Conservation (phyloP, 768 basidiomycete genomes). For the Strobilomyces confusus region DNA sequence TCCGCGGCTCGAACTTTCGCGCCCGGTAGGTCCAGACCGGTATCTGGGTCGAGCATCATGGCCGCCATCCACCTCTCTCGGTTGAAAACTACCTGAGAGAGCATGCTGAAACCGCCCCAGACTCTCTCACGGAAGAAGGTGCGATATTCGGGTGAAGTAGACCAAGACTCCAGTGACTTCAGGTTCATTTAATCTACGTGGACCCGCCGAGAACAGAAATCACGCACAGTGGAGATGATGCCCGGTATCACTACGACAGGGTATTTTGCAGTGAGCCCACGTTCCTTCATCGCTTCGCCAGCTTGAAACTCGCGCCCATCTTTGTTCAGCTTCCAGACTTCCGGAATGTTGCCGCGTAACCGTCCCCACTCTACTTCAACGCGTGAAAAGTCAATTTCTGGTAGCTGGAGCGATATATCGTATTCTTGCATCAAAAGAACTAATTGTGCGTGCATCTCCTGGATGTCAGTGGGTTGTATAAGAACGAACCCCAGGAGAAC, state of each 20-base stretch:
- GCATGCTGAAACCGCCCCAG: slow-evolving; percentile 78
- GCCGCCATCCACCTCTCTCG: slow-evolving; percentile 87
- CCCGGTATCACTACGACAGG: slow-evolving; percentile 89
- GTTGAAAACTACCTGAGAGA: slow-evolving; percentile 79
- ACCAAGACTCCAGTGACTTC: slow-evolving; percentile 92
- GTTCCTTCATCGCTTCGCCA: slow-evolving; percentile 61
- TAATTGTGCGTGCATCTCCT: slow-evolving; percentile 66
- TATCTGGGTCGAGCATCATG: slow-evolving; percentile 86
- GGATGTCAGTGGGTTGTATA: slow-evolving; percentile 62
- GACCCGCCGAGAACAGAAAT: not conserved
- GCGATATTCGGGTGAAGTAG: slow-evolving; percentile 78
- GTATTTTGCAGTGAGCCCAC: slow-evolving; percentile 64
- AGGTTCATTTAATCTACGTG: not conserved
- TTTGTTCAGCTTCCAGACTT: slow-evolving; percentile 76
- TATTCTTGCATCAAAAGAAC: slow-evolving; percentile 65
- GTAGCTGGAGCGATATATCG: slow-evolving; percentile 60
- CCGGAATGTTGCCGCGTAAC: slow-evolving; percentile 65
- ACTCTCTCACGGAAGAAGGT: slow-evolving; percentile 89
- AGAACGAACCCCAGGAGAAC: slow-evolving; percentile 58
- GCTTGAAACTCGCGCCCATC: slow-evolving; percentile 80
- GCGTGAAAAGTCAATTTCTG: slow-evolving; percentile 61
- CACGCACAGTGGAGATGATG: slow-evolving; percentile 76
- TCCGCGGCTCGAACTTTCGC: slow-evolving; percentile 89
- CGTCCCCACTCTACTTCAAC: slow-evolving; percentile 71
- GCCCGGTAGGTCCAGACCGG: slow-evolving; percentile 84